These are phyloP conservation scores for Abrus pulchellus DNA, from an alignment of 306 rosid species.

Conservation along the genomic window DNA sequence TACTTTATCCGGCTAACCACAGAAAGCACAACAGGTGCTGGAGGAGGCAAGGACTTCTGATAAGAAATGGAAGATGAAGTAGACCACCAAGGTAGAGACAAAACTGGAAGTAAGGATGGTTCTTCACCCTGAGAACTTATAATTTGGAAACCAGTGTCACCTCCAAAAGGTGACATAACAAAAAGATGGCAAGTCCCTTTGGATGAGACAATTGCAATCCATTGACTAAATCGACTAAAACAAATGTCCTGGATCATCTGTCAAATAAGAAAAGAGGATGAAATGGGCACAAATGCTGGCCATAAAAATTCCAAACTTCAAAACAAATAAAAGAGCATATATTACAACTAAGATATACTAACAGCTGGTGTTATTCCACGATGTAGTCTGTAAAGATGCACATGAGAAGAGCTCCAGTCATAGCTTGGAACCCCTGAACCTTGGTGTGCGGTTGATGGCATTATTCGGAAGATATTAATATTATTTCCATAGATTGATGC, in stretches of 20 bases:
- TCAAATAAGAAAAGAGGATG: conserved; percentile 30
- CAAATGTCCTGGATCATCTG: conserved; percentile 97
- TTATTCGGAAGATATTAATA: conserved; percentile 86
- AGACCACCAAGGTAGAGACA: conserved; percentile 91
- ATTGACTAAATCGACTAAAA: conserved; percentile 87
- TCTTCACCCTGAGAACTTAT: conserved; percentile 70
- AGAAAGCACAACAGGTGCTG: conserved; percentile 76
- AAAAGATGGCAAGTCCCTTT: conserved; percentile 92
- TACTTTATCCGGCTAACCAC: conserved; percentile 92
- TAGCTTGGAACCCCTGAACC: conserved; percentile 65
- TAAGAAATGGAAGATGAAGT: conserved; percentile 57
- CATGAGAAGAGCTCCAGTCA: conserved; percentile 79
- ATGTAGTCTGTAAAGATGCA: conserved; percentile 88
- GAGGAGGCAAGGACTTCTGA: conserved; percentile 80
- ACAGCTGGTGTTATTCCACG: conserved; percentile 97
- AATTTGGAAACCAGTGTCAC: conserved; percentile 80
- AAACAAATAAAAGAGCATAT: conserved; percentile 42
- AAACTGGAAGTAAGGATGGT: conserved; percentile 71
- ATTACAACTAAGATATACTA: conserved; percentile 56
- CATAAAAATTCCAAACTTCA: conserved; percentile 26
- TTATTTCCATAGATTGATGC: conserved; percentile 88
- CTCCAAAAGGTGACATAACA: conserved; percentile 90
- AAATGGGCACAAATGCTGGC: conserved; percentile 29
- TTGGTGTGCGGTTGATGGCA: conserved; percentile 69
- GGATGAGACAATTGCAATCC: conserved; percentile 94